Base-by-base conservation (phyloP, 495 filamentous ascomycete species). In the Tuber magnatum region DNA sequence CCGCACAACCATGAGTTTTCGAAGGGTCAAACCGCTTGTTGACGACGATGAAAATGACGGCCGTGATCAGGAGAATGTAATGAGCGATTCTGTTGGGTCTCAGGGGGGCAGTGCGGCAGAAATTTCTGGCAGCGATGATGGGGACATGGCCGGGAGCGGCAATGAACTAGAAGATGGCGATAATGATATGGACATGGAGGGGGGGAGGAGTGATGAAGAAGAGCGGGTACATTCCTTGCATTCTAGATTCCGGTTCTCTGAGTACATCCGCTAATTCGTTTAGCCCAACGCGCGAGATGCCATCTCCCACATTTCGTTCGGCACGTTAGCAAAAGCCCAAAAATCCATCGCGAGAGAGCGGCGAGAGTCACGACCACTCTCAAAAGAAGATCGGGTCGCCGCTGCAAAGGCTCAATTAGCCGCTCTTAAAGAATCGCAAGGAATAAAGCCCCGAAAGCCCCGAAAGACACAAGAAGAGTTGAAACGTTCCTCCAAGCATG, bases 251-350 rank as follows among this genome's bases (percentile, higher is more conserved):
- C 74, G 28, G 40, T n/a, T 9, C 61, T 3, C 12, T 18, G 20
- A 43, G 35, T 39, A 24, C 20, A 69, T 28, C 5, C 18, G 40
- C 38, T n/a, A 32, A 69, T 24, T 44, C 38, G 24, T 38, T 22
- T 61, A 79, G 77, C 65, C 72, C 74, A 71, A 43, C 43, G 32
- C 76, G 35, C 72, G 75, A 70, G 86, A 56, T 83, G 83, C 75
- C 83, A 84, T 84, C 84, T 83, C 86, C 0, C 83, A 85, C 48
- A 84, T 97, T 72, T 94, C 94, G 43, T 99, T 99, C 82, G 93
- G 93, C 71, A 91, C 93, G 0, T 86, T 99, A 42, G 92, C 91
- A 71, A 91, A 92, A 87, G 95, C 95, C 3, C 91, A 96, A 85
- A 89, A 90, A 20, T 87, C 90, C 0, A 82, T 97, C 56, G 78